Evolutionary conservation across 2,329 filamentous ascomycete genomes (phyloP), one percentile per base, ranked within the genome.

Genomic region (Colletotrichum shisoi): DNA sequence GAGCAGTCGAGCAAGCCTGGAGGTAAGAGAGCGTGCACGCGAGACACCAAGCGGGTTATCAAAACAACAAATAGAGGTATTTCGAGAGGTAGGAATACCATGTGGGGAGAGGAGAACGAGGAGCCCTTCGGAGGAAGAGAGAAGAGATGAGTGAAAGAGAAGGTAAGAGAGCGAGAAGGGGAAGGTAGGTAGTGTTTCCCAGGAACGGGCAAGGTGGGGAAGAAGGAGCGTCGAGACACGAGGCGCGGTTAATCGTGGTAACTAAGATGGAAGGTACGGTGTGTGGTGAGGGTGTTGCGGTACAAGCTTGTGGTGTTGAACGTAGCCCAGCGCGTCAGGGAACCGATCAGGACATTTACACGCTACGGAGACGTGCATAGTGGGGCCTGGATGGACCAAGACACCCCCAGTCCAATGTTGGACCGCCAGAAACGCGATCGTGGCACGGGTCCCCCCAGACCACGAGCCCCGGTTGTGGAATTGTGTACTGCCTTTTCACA

Each of bases 131-230:
- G 31, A 44, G 8, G 42, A 34, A 48, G 31, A 45, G 27, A 61
- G 40, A 54, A 34, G 39, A 42, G 57, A 17, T 54, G 40, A n/a
- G 51, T 19, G 27, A 37, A 27, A n/a, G 21, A 39, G 21, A 13
- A 46, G 39, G 39, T 34, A 44, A 66, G 34, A 57, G 52, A 63
- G 59, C 31, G 39, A 63, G 40, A 58, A 24, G 51, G 56, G 51
- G 31, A 19, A 56, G 53, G 37, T n/a, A 48, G 19, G 45, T 53
- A 39, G 60, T 46, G 40, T 37, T 48, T 64, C 44, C 51, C 27
- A 64, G 64, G 64, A 67, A 64, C 64, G 61, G 52, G 37, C 61
- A 37, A 59, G 64, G 64, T 67, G 64, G 64, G 62, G 64, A 64
- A 64, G 49, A 17, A 53, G 37, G 48, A 67, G 49, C 24, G 64